Percentiles rank a stretch among this genome's conserved stretches.
These are phyloP conservation scores for Polygonum aviculare DNA, from an alignment of 148 eudicot species.

Conservation along the genomic window DNA sequence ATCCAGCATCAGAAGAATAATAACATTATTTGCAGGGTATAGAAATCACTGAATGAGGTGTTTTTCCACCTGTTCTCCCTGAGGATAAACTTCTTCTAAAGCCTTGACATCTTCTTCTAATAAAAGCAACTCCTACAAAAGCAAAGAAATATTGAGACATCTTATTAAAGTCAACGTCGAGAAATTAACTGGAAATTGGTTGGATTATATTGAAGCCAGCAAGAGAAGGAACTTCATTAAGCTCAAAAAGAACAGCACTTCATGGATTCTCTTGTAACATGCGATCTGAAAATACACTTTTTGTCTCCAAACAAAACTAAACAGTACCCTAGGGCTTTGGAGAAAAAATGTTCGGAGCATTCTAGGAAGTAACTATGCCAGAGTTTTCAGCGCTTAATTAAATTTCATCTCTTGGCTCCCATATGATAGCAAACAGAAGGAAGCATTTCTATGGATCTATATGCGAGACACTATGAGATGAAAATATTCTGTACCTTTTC, in stretches of 20 bases:
- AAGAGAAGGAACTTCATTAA: not conserved
- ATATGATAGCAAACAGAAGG: not conserved
- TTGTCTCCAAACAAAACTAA: not conserved
- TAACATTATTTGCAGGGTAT: not conserved
- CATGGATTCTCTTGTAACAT: not conserved
- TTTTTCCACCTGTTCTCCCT: slow-evolving; percentile 89
- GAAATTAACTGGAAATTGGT: not conserved
- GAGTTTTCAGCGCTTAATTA: not conserved
- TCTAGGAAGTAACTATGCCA: not conserved
- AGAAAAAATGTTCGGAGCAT: not conserved
- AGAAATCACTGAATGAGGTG: not conserved
- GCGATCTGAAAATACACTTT: not conserved
- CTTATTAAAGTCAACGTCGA: not conserved
- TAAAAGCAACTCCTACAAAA: slow-evolving; percentile 72
- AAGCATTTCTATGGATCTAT: not conserved
- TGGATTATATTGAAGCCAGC: not conserved
- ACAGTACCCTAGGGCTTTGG: not conserved
- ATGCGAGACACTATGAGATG: not conserved
- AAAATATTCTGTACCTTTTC: slow-evolving; percentile 56
- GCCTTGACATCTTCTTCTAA: slow-evolving; percentile 91
- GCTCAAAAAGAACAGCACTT: not conserved
- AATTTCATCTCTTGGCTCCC: not conserved
- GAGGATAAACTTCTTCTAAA: slow-evolving; percentile 99
- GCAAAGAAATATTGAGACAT: slow-evolving; percentile 13
- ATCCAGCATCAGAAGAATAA: slow-evolving; percentile 12